A percentile compares a stretch with the other conserved stretches of the same genome.
Conservation (phyloP, 768 basidiomycete genomes). For the Pleurotus salmoneostramineus region DNA sequence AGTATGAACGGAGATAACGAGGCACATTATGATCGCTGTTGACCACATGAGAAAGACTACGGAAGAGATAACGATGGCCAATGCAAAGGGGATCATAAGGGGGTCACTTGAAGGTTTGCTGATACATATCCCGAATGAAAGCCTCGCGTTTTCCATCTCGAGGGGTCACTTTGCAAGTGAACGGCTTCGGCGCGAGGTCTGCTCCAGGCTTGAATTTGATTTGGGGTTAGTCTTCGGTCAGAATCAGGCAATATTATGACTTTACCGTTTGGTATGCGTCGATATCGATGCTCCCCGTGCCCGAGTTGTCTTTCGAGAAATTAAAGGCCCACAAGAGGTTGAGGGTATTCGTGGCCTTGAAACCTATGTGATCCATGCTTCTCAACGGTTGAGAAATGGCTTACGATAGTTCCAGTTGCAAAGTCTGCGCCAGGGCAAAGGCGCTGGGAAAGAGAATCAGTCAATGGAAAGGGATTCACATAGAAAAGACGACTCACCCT, state of each 20-base stretch:
- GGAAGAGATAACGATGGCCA: too few species aligned
- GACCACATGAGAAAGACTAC: too few species aligned
- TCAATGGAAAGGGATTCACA: neutral
- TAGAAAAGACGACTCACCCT: constrained; percentile 9
- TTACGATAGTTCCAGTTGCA: constrained; percentile 14
- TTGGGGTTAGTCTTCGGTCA: neutral
- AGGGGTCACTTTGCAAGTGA: neutral
- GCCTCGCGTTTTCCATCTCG: too few species aligned
- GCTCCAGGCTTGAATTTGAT: neutral
- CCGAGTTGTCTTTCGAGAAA: constrained; percentile 10
- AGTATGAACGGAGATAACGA: too few species aligned
- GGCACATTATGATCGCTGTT: too few species aligned
- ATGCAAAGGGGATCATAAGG: too few species aligned
- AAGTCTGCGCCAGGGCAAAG: constrained; percentile 16
- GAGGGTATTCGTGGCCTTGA: constrained; percentile 19
- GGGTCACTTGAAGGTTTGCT: too few species aligned
- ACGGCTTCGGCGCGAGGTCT: neutral
- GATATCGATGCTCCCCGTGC: neutral
- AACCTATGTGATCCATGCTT: neutral
- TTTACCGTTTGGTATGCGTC: neutral
- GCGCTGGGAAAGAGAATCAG: constrained; percentile 6
- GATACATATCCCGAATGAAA: too few species aligned
- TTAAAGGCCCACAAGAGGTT: constrained; percentile 27
- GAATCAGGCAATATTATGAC: neutral
- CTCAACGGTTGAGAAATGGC: neutral